Conservation (phyloP, 345 rosid genomes). For the Euphorbia peplus region DNA sequence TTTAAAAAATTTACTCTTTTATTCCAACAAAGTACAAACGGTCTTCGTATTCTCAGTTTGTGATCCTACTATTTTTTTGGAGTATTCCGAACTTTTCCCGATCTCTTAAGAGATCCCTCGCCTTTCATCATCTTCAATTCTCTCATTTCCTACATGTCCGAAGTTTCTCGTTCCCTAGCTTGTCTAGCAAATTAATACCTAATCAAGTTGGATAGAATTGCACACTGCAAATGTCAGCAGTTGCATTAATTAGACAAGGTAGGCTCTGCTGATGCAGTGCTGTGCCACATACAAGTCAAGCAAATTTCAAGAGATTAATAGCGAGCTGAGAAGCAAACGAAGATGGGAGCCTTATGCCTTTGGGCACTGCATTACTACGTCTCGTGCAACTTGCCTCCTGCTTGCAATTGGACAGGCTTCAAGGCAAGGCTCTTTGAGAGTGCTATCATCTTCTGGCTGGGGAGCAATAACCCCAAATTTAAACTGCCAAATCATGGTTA, state of each 20-base stretch:
- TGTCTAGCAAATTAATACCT: background rate
- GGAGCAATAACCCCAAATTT: slow-evolving; percentile 80
- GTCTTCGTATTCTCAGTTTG: no score
- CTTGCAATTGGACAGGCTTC: slow-evolving; percentile 64
- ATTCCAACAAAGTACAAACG: no score
- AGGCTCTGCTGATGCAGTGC: no score
- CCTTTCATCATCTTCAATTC: background rate
- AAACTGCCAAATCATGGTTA: slow-evolving; percentile 45
- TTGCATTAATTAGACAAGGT: no score
- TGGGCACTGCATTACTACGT: slow-evolving; percentile 43
- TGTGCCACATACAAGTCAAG: background rate
- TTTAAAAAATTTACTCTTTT: no score
- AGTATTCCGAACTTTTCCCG: no score
- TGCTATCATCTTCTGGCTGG: slow-evolving; percentile 44
- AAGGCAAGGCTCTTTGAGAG: slow-evolving; percentile 69
- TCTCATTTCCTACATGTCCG: background rate
- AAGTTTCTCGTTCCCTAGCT: background rate
- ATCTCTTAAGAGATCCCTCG: no score
- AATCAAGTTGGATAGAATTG: background rate
- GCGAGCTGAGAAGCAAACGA: background rate
- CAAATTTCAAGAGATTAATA: background rate
- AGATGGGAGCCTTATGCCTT: slow-evolving; percentile 36
- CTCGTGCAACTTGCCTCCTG: slow-evolving; percentile 24
- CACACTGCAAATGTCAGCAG: background rate
- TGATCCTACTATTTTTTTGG: no score